phyloP scores from a whole-genome alignment of 164 flowering plant genomes.

The Taxillus chinensis region DNA sequence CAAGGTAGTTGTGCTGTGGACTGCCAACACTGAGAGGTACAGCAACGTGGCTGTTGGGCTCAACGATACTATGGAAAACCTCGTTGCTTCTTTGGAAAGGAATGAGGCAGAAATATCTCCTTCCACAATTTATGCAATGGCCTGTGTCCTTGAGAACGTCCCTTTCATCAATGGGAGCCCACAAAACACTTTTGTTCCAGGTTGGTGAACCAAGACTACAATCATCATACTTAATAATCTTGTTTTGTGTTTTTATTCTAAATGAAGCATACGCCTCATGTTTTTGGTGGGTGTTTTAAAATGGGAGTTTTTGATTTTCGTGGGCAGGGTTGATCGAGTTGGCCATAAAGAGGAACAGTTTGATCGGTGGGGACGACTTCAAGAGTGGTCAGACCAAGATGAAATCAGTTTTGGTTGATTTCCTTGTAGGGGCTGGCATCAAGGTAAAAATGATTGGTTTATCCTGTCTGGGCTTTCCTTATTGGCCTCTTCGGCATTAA shows the following conservation, averaged over 20 bases:
- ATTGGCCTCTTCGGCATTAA: too few species aligned
- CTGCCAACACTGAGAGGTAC: conserved; percentile 97
- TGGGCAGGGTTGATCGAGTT: conserved; percentile 75
- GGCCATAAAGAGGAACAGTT: conserved; percentile 68
- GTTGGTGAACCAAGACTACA: conserved; percentile 13
- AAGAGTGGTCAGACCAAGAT: conserved; percentile 99
- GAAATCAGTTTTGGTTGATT: conserved; percentile 95
- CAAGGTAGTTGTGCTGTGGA: conserved; percentile 92
- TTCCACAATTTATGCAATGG: conserved; percentile 81
- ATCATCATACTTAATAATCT: too few species aligned
- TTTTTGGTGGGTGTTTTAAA: too few species aligned
- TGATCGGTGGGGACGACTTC: conserved; percentile 98
- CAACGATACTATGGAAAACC: conserved; percentile 82
- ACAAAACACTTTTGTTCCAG: conserved; percentile 98
- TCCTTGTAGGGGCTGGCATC: conserved; percentile 98
- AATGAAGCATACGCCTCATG: too few species aligned
- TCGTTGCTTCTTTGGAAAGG: conserved; percentile 67
- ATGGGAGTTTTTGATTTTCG: neutral
- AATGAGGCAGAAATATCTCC: conserved; percentile 92
- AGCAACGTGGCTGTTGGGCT: conserved; percentile 91
- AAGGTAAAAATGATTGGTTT: conserved; percentile 36
- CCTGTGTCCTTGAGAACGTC: conserved; percentile 73
- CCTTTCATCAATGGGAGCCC: conserved; percentile 99
- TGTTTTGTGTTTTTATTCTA: too few species aligned
- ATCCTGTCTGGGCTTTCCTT: too few species aligned